These are phyloP conservation scores for Andrographis paniculata DNA, from an alignment of 305 asterid genomes.

Conservation along the genomic window DNA sequence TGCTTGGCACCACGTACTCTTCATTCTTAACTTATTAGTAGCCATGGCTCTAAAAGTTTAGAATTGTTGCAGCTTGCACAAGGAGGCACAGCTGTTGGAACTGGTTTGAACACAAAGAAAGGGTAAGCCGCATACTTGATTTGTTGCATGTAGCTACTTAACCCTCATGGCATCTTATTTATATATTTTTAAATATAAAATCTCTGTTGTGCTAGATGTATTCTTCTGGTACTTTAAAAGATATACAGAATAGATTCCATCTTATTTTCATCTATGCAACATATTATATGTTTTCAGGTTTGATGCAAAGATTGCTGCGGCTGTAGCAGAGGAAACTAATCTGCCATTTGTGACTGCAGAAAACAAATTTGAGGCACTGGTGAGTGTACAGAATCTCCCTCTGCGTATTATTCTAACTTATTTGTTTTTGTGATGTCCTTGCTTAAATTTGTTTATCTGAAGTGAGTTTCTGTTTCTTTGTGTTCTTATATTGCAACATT, in stretches of 20 bases:
- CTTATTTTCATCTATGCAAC: constrained; percentile 2
- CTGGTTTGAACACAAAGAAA: constrained; percentile 87
- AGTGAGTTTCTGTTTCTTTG: too few relatives aligned
- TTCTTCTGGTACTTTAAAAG: constrained; percentile 1
- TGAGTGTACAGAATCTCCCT: constrained; percentile 32
- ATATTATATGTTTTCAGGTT: constrained; percentile 45
- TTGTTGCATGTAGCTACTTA: constrained; percentile 18
- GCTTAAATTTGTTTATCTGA: too few relatives aligned
- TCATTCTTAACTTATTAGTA: too few relatives aligned
- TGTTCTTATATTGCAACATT: too few relatives aligned
- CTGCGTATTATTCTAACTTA: too few relatives aligned
- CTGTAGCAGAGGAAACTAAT: constrained; percentile 88
- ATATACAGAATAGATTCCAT: background rate
- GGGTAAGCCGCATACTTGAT: constrained; percentile 41
- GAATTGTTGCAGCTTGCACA: too few relatives aligned
- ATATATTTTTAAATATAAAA: too few relatives aligned
- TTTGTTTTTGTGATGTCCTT: too few relatives aligned
- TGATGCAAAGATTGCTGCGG: constrained; percentile 84
- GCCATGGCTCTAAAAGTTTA: too few relatives aligned
- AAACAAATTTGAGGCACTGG: constrained; percentile 97
- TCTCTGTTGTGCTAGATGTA: constrained; percentile 11
- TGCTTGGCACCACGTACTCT: too few relatives aligned
- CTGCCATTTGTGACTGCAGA: constrained; percentile 97
- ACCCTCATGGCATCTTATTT: too few relatives aligned
- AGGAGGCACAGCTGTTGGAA: constrained; percentile 8